Evolutionary conservation across 306 rosid genomes (phyloP), one percentile per base, ranked within the genome.

Genomic region (Echinosophora koreensis): DNA sequence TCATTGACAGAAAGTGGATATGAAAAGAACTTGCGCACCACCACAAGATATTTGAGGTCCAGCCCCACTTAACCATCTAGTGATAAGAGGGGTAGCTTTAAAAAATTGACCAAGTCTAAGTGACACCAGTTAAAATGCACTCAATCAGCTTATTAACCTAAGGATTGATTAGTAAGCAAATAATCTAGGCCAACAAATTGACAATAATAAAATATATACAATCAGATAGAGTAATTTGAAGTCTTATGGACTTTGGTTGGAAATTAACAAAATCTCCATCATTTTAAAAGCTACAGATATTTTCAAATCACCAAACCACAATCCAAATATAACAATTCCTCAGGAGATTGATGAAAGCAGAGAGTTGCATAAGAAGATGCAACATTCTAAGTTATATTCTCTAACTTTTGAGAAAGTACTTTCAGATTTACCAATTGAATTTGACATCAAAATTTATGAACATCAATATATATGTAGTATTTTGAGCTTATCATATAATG

Each of bases 221-320:
- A 55, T 17, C 27, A 66, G 50, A 81, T 63, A 67, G 15, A 54
- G 34, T 15, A 73, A 39, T 13, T 18, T 42, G 22, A 66, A 73
- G 58, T 62, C 49, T 34, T 42, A 56, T 27, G 13, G 50, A n/a
- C 30, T 66, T 30, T 32, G 10, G 47, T 73, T 51, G 55, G 50
- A 57, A 55, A 16, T 46, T 58, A 63, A 62, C 66, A 65, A 52
- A 66, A 22, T 12, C 18, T 5, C 51, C 11, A 1, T 6, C 62
- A 12, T 49, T 22, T 17, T 61, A 16, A 49, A 34, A 49, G 50
- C 30, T 14, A 17, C 6, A 2, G 14, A 27, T 41, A 7, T 18
- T 17, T 18, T 69, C 13, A 51, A 80, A 59, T 66, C 70, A 66
- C 2, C 30, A 81, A 38, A 69, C 34, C 74, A 67, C 71, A 60